Evolutionary conservation across 1,139 yeast genomes (phyloP).

Genomic region (Candida sojae): DNA sequence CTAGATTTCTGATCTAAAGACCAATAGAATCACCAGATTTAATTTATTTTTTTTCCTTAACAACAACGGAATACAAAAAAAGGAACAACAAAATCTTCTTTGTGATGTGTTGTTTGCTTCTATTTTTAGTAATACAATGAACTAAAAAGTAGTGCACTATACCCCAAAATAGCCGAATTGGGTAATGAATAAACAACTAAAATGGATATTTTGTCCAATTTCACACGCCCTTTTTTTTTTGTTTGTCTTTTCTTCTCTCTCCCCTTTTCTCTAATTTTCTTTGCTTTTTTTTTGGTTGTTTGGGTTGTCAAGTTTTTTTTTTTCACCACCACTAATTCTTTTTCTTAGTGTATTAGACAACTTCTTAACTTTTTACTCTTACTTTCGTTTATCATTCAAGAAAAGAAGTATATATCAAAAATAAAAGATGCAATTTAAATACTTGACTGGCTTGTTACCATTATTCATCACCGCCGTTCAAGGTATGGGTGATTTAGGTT

Average conservation of each 20-base stretch:
- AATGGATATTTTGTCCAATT: too few species aligned
- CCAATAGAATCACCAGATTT: too few species aligned
- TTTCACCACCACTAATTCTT: background rate
- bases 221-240: too few species aligned
- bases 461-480: conserved; percentile 35
- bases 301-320: background rate
- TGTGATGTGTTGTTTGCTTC: background rate
- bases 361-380: too few species aligned
- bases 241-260: background rate
- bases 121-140: conserved; percentile 1
- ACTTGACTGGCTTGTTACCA: conserved; percentile 25
- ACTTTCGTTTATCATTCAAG: too few species aligned
- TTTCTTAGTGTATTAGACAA: too few species aligned
- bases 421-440: conserved; percentile 38
- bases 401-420: too few species aligned
- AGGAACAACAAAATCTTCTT: too few species aligned
- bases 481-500: conserved; percentile 59
- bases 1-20: too few species aligned
- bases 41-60: too few species aligned
- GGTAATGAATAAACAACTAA: background rate
- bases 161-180: background rate
- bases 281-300: background rate
- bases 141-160: background rate
- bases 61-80: too few species aligned
- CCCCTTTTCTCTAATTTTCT: background rate